Evolutionary conservation across 1,284 basidiomycete genomes (phyloP), one percentile per base, ranked within the genome.

Genomic region (Amylostereum chailletii): DNA sequence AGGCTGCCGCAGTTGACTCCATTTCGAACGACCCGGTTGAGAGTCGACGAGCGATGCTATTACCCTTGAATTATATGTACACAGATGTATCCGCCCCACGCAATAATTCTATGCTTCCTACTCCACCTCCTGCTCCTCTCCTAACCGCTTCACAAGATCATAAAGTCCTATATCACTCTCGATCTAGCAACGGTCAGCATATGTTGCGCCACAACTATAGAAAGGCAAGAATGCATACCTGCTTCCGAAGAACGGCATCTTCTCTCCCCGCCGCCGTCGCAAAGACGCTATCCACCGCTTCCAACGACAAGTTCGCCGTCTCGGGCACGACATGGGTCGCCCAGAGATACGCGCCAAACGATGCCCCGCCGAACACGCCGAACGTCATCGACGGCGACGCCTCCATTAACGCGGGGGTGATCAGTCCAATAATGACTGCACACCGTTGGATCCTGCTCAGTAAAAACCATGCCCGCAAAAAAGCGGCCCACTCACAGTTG

Each of bases 221-320:
- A 42, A 6, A 32, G 51, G 34, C 44, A 39, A 3, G 6, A 0
- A 27, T 6, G 57, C 69, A 8, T 39, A 81, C 81, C 73, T 80
- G 71, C 11, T 56, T 58, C 53, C 72, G 75, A 49, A 77, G 52
- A 9, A 60, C 58, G 4, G 59, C 60, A 55, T 88, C 83, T 50
- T 82, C 78, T 40, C 57, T 65, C 1, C 75, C 81, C 7, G 71
- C 77, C n/a, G 72, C 69, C 1, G 77, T 76, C 37, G 68, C 70
- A 58, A 88, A 88, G 6, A 86, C 66, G 5, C 65, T 69, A 58
- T 92, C 89, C 47, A 90, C 80, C 62, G 89, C 86, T 57, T 90
- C 87, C 1, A 90, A 66, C 7, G 86, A 79, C 10, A 86, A 69
- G 48, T 81, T 80, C 37, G 84, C 83, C 11, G 88, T 90, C 66